phyloP scores from a whole-genome alignment of 495 filamentous ascomycete genomes.

The Aspergillus conjunctus region DNA sequence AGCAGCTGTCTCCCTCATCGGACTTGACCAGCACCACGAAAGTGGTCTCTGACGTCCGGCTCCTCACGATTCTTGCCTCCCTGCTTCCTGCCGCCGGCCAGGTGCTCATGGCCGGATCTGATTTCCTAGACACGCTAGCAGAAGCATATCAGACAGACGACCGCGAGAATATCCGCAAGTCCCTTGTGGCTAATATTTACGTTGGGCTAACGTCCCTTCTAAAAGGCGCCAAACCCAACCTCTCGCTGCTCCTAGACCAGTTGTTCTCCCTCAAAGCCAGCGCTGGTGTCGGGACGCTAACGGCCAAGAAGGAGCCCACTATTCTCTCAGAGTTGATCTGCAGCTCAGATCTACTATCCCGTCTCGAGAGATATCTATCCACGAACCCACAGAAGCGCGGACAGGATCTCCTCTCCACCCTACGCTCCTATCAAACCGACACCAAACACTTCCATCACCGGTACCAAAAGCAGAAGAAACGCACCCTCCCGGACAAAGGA shows the following conservation, averaged over 20 bases:
- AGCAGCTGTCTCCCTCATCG: constrained; percentile 49
- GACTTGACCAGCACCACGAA: constrained; percentile 33
- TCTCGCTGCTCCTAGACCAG: constrained; percentile 75
- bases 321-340: constrained; percentile 51
- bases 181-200: constrained; percentile 70
- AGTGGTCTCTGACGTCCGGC: constrained; percentile 38
- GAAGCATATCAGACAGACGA: constrained; percentile 61
- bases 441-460: constrained; percentile 55
- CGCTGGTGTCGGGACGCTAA: constrained; percentile 54
- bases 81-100: constrained; percentile 41
- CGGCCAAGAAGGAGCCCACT: constrained; percentile 41
- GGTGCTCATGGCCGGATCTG: constrained; percentile 77
- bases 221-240: constrained; percentile 64
- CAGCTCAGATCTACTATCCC: constrained; percentile 41
- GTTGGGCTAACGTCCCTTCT: constrained; percentile 69
- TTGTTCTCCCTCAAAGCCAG: constrained; percentile 76
- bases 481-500: constrained; percentile 60
- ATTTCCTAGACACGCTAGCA: constrained; percentile 76
- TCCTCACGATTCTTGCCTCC: constrained; percentile 45
- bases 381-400: constrained; percentile 50
- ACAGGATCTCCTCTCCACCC: constrained; percentile 41
- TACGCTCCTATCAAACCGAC: constrained; percentile 49
- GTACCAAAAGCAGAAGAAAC: constrained; percentile 57
- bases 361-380: constrained; percentile 59
- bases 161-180: constrained; percentile 58